Base-by-base conservation (phyloP, 345 rosid species). In the Durio zibethinus region DNA sequence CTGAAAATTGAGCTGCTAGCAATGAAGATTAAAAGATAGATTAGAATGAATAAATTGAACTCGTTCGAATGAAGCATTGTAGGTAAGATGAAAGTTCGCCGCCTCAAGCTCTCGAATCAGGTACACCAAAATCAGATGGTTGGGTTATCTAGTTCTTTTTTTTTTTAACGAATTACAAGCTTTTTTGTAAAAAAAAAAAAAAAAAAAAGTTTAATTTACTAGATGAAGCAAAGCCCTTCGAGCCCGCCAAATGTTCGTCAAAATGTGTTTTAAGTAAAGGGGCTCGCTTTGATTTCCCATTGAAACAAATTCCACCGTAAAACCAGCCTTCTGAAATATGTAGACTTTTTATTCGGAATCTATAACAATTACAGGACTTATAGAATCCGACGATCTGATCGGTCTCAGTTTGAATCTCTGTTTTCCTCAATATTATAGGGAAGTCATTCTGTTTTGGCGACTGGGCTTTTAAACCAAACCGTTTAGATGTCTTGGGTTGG, bases 21-120 rank as follows among this genome's bases (percentile, higher is more conserved):
- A 20, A 66, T 18, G 80, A 84, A 77, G 77, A 64, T 50, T 67
- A 87, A 71, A 25, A 79, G 14, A 80, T 54, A 81, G 14, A 81
- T 66, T 63, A 80, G 33, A 15, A 85, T 61, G 72, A 42, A 57
- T 38, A 68, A 56, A 72, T 47, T 80, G 53, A 59, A 42, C 0
- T 23, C 15, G 4, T 52, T 71, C 40, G 69, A 23, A 40, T 5
- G 77, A 7, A 80, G 48, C 88, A 85, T 87, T 65, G 45, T 71
- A 31, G 1, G 62, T 29, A 47, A 40, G 52, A 43, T 9, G 29
- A 65, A 74, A 54, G 27, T 50, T 0, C 7, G 10, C 42, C 15
- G 36, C 67, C 38, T 43, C 56, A 40, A 53, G 43, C 52, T 77
- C 66, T 56, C 42, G 74, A 77, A 56, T 40, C 74, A 56, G 25